Evolutionary conservation across 139 green algal species (phyloP).

Genomic region (Micromonas commoda): DNA sequence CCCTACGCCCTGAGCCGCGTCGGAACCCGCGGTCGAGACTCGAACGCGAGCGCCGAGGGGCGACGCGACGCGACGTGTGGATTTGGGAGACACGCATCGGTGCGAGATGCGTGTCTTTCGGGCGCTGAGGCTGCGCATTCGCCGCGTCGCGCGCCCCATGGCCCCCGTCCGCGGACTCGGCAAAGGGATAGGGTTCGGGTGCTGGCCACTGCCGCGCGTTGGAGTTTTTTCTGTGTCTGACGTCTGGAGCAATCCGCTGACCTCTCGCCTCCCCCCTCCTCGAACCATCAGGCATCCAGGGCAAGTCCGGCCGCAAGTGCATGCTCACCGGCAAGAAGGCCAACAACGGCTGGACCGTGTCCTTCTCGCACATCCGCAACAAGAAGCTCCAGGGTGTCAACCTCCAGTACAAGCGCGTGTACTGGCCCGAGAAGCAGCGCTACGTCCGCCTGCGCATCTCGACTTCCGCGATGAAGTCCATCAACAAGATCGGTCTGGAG

Average conservation of each 20-base stretch:
- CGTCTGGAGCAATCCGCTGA: too few species aligned
- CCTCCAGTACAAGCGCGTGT: slow-evolving; percentile 75
- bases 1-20: background rate
- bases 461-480: slow-evolving; percentile 48
- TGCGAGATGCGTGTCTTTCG: background rate
- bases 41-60: too few species aligned
- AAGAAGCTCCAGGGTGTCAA: slow-evolving; percentile 93
- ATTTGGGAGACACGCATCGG: too few species aligned
- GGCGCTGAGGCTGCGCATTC: background rate
- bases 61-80: too few species aligned
- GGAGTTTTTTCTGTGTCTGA: background rate
- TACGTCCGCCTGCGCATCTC: slow-evolving; percentile 69
- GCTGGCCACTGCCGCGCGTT: too few species aligned
- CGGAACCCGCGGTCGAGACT: too few species aligned
- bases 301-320: slow-evolving; percentile 52
- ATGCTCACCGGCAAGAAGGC: slow-evolving; percentile 83
- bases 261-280: too few species aligned
- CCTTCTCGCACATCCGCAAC: slow-evolving; percentile 96
- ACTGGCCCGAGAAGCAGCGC: slow-evolving; percentile 80
- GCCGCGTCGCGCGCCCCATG: background rate
- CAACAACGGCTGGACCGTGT: slow-evolving; percentile 95
- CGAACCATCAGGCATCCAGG: background rate
- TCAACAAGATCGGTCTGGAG: slow-evolving; percentile 84
- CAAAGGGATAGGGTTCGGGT: background rate
- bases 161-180: too few species aligned